phyloP scores from a whole-genome alignment of 257 asterid species.

The Paraleonurus japonicus region DNA sequence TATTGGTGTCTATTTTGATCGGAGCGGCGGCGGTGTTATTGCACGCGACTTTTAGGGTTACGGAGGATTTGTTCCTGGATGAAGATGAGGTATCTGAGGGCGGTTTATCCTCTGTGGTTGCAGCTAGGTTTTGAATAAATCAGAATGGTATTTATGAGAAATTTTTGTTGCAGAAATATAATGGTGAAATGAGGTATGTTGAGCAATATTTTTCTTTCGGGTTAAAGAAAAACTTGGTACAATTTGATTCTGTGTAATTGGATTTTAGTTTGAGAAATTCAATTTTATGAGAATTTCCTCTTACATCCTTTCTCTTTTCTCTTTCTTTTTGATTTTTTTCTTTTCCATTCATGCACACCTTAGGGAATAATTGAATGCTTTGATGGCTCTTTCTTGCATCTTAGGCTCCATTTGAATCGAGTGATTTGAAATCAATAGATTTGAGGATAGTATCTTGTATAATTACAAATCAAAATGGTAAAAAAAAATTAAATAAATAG shows the following conservation, averaged over 20 bases:
- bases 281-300: neutral
- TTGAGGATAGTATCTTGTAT: no score
- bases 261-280: neutral
- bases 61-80: conserved; percentile 66
- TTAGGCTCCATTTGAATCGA: no score
- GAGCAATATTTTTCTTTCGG: neutral
- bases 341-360: neutral
- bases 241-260: neutral
- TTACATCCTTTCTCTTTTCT: neutral
- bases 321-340: neutral
- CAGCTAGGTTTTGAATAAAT: conserved; percentile 28
- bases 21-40: conserved; percentile 38
- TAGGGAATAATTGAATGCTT: no score
- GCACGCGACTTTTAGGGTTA: conserved; percentile 62
- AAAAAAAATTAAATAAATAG: no score
- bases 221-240: neutral
- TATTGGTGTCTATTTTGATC: conserved; percentile 44
- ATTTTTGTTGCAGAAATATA: conserved; percentile 7
- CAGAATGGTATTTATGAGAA: neutral
- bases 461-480: no score
- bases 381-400: no score
- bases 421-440: no score
- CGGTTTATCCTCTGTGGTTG: conserved; percentile 62
- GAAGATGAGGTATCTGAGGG: conserved; percentile 60
- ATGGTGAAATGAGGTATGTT: neutral